Evolutionary conservation across 768 basidiomycete genomes (phyloP).

Genomic region (Nevesoporus exiguus): DNA sequence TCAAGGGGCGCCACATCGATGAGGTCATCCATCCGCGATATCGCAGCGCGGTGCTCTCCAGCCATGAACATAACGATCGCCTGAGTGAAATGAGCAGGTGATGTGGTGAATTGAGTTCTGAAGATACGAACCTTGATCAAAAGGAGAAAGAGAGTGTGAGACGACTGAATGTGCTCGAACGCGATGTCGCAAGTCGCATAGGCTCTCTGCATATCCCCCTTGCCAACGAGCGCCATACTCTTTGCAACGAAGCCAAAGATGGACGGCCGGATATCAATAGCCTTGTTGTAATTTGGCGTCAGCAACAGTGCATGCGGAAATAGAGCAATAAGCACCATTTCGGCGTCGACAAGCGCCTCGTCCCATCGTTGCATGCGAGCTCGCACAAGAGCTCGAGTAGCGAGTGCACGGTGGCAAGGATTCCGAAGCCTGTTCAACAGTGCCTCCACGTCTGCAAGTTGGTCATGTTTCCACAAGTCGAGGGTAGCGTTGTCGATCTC

Average conservation of each 20-base stretch:
- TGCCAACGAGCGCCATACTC: background rate
- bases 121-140: background rate
- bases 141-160: background rate
- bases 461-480: background rate
- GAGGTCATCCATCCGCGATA: conserved; percentile 2
- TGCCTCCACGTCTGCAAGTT: background rate
- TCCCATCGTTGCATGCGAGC: background rate
- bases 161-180: background rate
- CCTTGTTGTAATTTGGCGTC: background rate
- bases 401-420: background rate
- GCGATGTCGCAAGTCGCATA: conserved; percentile 1
- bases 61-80: conserved; percentile 5
- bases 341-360: background rate
- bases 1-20: background rate
- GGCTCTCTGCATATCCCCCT: background rate
- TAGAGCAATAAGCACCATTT: background rate
- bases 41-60: conserved; percentile 3
- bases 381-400: conserved; percentile 1
- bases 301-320: background rate
- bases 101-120: background rate
- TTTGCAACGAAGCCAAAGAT: background rate
- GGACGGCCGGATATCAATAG: background rate
- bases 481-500: background rate
- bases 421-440: background rate
- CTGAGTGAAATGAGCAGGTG: background rate